Conservation (phyloP, 1,139 yeast genomes). For the Diutina neorugosa region DNA sequence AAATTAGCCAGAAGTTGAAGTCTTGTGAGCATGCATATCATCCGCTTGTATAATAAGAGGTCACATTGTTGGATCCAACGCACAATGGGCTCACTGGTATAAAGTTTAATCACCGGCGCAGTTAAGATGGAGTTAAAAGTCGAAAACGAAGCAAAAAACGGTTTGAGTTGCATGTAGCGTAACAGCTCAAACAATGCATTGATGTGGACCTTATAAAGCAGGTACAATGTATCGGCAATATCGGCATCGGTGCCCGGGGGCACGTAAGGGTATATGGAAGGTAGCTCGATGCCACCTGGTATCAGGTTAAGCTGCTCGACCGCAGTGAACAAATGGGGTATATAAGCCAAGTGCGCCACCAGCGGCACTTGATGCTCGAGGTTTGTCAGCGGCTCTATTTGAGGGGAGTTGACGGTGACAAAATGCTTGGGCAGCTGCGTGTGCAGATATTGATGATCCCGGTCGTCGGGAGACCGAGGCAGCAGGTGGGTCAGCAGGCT, state of each 20-base stretch:
- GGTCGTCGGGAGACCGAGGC: not conserved
- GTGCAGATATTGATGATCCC: constrained; percentile 4
- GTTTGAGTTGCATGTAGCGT: constrained; percentile 56
- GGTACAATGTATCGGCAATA: constrained; percentile 47
- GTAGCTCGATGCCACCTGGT: constrained; percentile 24
- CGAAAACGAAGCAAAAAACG: constrained; percentile 39
- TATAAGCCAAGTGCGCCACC: constrained; percentile 17
- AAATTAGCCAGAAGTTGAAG: constrained; percentile 46
- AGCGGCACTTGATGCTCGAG: constrained; percentile 5
- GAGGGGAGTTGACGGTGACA: constrained; percentile 7
- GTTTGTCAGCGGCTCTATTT: not conserved
- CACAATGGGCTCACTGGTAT: constrained; percentile 34
- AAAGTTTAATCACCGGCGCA: constrained; percentile 50
- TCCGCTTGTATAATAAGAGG: constrained; percentile 42
- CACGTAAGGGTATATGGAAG: constrained; percentile 39
- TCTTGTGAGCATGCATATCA: constrained; percentile 56
- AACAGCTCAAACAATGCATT: constrained; percentile 50
- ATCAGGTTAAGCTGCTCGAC: constrained; percentile 14
- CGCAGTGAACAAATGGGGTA: constrained; percentile 25
- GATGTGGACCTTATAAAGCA: constrained; percentile 53
- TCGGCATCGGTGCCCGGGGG: constrained; percentile 38
- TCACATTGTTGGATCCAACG: constrained; percentile 66
- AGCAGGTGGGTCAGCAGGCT: constrained; percentile 1
- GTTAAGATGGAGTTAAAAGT: constrained; percentile 52
- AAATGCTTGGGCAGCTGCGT: constrained; percentile 5